Evolutionary conservation across 2,329 filamentous ascomycete genomes (phyloP), one percentile per base, ranked within the genome.

Genomic region (Ceratocystis harringtonii): DNA sequence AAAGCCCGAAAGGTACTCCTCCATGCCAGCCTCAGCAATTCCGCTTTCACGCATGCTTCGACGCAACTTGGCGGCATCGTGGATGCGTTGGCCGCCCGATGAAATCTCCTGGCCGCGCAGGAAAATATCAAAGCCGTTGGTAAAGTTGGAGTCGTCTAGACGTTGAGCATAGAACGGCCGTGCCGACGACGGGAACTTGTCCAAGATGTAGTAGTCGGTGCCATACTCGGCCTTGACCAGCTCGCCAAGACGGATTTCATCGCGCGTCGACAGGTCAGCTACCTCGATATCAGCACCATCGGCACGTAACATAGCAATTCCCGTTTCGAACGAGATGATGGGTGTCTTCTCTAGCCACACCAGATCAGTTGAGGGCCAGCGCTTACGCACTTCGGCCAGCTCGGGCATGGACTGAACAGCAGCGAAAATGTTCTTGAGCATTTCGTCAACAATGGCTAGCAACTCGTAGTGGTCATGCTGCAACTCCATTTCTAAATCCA

Each of bases 51-150:
- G 50, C 88, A 96, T 91, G 72, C 87, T 89, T 70, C 87, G 81
- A 57, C 86, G 81, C n/a, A 96, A 79, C 72, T 89, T 81, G 3
- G 80, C 76, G 0, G 88, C 82, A 68, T 94, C 86, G 73, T 96
- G 89, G 69, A 96, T 95, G 82, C 92, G 90, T 75, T 96, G 92
- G 6, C 92, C 92, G 70, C 92, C 92, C 0, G 90, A 92, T 58
- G 92, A 85, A 66, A 96, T 94, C 74, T 96, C 92, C 72, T 96
- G 92, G 0, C 92, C 92, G 36, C 92, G 87, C 55, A 96, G 82
- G 76, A 96, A 96, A 66, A 96, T 95, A 73, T 96, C 92, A 71
- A 96, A 96, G 0, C 92, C 95, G 73, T 95, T 95, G 62, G 92
- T 96, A 73, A 85, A 84, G 43, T 81, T 79, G 12, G 83, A 78